Percentiles rank a stretch among this genome's conserved stretches.
Evolutionary conservation across 208 protist species (phyloP).

Genomic region (Leptomonas seymouri): DNA sequence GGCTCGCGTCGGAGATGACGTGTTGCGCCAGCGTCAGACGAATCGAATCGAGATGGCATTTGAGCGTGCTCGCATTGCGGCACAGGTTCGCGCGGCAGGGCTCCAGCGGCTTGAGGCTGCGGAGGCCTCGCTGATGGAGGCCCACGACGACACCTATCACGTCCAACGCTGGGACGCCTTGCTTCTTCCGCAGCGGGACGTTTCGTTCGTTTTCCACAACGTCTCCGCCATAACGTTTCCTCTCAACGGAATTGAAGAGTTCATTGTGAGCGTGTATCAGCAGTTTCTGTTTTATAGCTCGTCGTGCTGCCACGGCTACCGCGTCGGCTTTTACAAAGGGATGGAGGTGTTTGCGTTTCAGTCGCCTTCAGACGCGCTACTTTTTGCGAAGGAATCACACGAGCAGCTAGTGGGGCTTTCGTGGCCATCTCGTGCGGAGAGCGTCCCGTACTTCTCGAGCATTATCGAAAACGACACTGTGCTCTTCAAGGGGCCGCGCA

Average conservation of each 20-base stretch:
- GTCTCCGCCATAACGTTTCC: slow-evolving; percentile 52
- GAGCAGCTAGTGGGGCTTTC: slow-evolving; percentile 55
- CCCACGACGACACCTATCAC: slow-evolving; percentile 85
- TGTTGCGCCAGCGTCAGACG: slow-evolving; percentile 72
- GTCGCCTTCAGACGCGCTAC: slow-evolving; percentile 57
- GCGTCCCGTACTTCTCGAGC: slow-evolving; percentile 39
- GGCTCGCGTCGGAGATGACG: slow-evolving; percentile 68
- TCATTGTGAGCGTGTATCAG: slow-evolving; percentile 74
- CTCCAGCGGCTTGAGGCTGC: slow-evolving; percentile 66
- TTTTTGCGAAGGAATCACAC: slow-evolving; percentile 75
- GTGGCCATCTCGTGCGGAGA: slow-evolving; percentile 47
- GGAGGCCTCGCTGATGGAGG: slow-evolving; percentile 78
- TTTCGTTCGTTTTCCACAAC: slow-evolving; percentile 83
- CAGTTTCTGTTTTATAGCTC: slow-evolving; percentile 55
- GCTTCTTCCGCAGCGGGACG: slow-evolving; percentile 67
- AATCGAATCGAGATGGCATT: slow-evolving; percentile 77
- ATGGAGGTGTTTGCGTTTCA: slow-evolving; percentile 84
- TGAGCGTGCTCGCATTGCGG: slow-evolving; percentile 51
- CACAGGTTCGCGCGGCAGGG: slow-evolving; percentile 62
- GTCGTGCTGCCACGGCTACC: slow-evolving; percentile 49
- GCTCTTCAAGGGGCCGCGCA: slow-evolving; percentile 78
- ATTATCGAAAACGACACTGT: slow-evolving; percentile 53
- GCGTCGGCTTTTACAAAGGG: slow-evolving; percentile 45
- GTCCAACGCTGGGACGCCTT: slow-evolving; percentile 73
- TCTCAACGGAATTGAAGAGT: slow-evolving; percentile 49